A percentile compares a stretch with the other conserved stretches of the same genome.
Conservation (phyloP, 164 flowering plant genomes). For the Vitis vinifera region DNA sequence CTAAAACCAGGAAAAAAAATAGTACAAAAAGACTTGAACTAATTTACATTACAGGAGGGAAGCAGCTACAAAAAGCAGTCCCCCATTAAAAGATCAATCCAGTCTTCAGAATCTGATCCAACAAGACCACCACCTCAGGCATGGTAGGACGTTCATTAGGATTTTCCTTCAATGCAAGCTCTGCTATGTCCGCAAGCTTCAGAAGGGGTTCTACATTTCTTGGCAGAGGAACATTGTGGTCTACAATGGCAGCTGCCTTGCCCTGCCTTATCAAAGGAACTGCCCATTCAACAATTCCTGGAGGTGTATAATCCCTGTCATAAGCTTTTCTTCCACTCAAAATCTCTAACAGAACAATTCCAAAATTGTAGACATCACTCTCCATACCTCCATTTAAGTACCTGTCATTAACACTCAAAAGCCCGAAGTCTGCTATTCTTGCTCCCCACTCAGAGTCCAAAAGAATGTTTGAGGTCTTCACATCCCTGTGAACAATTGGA, state of each 20-base stretch:
- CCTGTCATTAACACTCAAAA: slow-evolving; percentile 41
- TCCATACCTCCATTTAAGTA: slow-evolving; percentile 39
- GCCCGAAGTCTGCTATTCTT: slow-evolving; percentile 70
- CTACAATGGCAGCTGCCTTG: slow-evolving; percentile 76
- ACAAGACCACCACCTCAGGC: slow-evolving; percentile 50
- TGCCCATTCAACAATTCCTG: slow-evolving; percentile 79
- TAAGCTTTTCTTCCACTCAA: slow-evolving; percentile 81
- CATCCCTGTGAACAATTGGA: slow-evolving; percentile 64
- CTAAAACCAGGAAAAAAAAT: too few relatives aligned
- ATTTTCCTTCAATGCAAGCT: slow-evolving; percentile 60
- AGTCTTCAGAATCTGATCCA: slow-evolving; percentile 65
- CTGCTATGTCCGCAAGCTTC: slow-evolving; percentile 78
- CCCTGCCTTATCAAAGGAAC: slow-evolving; percentile 68
- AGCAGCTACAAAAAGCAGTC: too few relatives aligned
- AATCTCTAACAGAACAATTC: slow-evolving; percentile 79
- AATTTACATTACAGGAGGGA: too few relatives aligned
- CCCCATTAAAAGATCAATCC: slow-evolving; percentile 43
- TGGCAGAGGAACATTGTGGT: slow-evolving; percentile 60
- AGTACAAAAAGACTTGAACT: too few relatives aligned
- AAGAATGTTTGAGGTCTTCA: slow-evolving; percentile 74
- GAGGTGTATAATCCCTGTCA: slow-evolving; percentile 63
- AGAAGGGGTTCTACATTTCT: slow-evolving; percentile 87
- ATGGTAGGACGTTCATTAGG: slow-evolving; percentile 59
- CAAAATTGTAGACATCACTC: slow-evolving; percentile 69
- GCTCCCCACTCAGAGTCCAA: slow-evolving; percentile 77